These are phyloP conservation scores for Neocucurbitaria cava DNA, from an alignment of 2,329 filamentous ascomycete species.

Conservation along the genomic window DNA sequence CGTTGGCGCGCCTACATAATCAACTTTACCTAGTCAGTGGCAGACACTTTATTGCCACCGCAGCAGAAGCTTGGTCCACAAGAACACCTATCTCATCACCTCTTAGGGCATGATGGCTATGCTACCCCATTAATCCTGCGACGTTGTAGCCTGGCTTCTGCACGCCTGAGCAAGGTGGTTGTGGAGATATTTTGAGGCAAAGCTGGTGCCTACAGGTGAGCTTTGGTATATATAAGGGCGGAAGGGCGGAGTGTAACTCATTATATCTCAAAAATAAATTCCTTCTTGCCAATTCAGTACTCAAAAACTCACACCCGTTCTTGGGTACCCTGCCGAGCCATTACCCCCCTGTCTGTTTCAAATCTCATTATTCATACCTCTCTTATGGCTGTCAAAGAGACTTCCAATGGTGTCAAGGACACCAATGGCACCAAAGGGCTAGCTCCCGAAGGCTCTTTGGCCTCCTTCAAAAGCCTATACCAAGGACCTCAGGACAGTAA, in stretches of 20 bases:
- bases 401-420: conserved; percentile 8
- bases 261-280: not conserved
- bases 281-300: not conserved
- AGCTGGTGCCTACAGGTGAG: not conserved
- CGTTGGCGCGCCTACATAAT: too few relatives aligned
- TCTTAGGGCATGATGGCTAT: not conserved
- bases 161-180: not conserved
- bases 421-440: conserved; percentile 3
- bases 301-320: not conserved
- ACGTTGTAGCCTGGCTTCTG: not conserved
- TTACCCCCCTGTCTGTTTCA: not conserved
- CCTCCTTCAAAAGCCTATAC: conserved; percentile 29
- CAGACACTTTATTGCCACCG: not conserved
- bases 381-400: conserved; percentile 2
- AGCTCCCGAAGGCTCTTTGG: conserved; percentile 21
- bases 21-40: too few relatives aligned
- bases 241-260: too few relatives aligned
- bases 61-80: not conserved
- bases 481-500: conserved; percentile 32
- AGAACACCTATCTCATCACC: not conserved
- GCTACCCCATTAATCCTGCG: too few relatives aligned
- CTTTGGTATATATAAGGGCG: not conserved
- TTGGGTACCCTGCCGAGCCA: not conserved
- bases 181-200: not conserved
- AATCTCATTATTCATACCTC: not conserved